These are phyloP conservation scores for Candolleomyces aberdarensis DNA, from an alignment of 768 basidiomycete genomes.

Conservation along the genomic window DNA sequence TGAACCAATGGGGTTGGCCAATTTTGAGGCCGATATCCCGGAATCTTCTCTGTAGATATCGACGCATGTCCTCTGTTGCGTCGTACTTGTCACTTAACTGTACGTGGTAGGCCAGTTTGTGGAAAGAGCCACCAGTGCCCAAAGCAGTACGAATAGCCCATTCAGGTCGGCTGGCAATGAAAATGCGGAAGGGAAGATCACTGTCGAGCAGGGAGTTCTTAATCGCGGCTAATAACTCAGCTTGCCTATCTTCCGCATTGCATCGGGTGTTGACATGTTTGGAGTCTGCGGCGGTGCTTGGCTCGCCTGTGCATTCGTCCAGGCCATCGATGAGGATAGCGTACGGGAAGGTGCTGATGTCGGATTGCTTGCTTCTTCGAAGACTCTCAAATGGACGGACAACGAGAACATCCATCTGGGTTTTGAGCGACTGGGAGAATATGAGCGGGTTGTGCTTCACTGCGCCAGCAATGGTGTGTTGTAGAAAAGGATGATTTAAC, in stretches of 20 bases:
- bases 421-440: too few relatives aligned
- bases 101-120: background rate
- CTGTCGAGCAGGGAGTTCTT: background rate
- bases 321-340: too few relatives aligned
- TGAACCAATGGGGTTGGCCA: background rate
- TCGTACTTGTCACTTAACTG: background rate
- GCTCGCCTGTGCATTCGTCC: too few relatives aligned
- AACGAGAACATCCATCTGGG: too few relatives aligned
- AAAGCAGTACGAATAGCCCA: background rate
- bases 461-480: too few relatives aligned
- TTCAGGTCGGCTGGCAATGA: constrained; percentile 6
- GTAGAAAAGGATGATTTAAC: too few relatives aligned
- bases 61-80: background rate
- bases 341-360: too few relatives aligned
- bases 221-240: background rate
- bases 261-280: too few relatives aligned
- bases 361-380: too few relatives aligned
- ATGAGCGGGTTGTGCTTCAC: too few relatives aligned
- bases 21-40: background rate
- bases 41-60: background rate
- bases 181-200: background rate
- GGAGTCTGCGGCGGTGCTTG: too few relatives aligned
- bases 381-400: too few relatives aligned
- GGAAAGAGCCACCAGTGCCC: background rate
- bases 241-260: background rate